These are phyloP conservation scores for Mrakia blollopis DNA, from an alignment of 768 basidiomycete species.

Conservation along the genomic window DNA sequence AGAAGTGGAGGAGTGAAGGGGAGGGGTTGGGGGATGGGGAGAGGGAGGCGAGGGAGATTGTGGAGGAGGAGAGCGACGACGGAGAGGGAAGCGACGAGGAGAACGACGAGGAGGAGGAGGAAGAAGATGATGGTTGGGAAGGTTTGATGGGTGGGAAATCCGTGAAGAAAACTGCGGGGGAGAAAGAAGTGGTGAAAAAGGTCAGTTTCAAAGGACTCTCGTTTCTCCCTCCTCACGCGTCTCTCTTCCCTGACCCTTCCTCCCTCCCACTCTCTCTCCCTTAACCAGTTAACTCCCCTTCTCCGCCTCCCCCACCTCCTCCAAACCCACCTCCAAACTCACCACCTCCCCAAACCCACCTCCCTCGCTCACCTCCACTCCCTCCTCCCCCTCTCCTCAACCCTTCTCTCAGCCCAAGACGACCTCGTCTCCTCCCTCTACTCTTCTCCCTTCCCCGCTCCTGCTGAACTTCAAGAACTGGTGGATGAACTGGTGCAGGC, in stretches of 20 bases:
- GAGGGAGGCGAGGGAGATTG: conserved; percentile 22
- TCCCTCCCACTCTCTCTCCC: background rate
- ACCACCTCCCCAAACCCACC: background rate
- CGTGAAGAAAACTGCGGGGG: background rate
- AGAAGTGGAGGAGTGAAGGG: background rate
- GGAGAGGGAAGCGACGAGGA: background rate
- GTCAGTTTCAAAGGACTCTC: background rate
- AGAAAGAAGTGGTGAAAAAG: conserved; percentile 12
- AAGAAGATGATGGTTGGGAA: conserved; percentile 26
- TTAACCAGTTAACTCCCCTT: background rate
- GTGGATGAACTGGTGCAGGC: background rate
- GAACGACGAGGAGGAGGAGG: background rate
- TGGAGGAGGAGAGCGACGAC: conserved; percentile 2
- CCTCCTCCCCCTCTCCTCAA: background rate
- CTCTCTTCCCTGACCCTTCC: too few relatives aligned
- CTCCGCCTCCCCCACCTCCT: background rate
- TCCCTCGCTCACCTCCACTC: background rate
- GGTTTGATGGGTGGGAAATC: conserved; percentile 21
- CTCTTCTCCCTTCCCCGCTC: background rate
- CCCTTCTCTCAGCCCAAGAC: background rate
- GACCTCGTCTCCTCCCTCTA: conserved; percentile 3
- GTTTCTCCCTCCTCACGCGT: background rate
- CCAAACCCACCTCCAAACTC: background rate
- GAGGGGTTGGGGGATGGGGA: conserved; percentile 24
- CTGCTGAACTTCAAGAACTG: background rate